Evolutionary conservation across 768 basidiomycete species (phyloP).

Genomic region (Coprinellus aureogranulatus): DNA sequence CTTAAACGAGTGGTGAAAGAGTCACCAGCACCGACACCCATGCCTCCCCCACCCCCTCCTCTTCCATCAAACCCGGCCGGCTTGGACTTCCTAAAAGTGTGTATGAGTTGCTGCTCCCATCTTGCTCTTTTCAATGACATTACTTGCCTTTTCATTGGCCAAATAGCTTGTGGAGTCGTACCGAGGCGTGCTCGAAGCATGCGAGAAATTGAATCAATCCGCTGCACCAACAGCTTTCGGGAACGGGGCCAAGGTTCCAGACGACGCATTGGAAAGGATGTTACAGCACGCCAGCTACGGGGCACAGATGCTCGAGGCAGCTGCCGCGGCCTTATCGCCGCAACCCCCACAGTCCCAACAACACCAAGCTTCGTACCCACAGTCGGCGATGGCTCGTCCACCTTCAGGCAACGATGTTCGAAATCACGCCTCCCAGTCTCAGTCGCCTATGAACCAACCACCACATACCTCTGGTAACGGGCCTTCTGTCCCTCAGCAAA

Average conservation of each 20-base stretch:
- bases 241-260: constrained; percentile 12
- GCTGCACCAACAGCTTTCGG: constrained; percentile 11
- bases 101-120: constrained; percentile 9
- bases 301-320: constrained; percentile 47
- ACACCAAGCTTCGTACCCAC: constrained; percentile 8
- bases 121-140: not conserved
- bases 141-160: constrained; percentile 1
- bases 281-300: constrained; percentile 42
- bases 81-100: constrained; percentile 30
- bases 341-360: constrained; percentile 12
- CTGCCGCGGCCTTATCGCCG: constrained; percentile 11
- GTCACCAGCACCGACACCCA: constrained; percentile 5
- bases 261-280: constrained; percentile 40
- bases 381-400: constrained; percentile 2
- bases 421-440: constrained; percentile 7
- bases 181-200: constrained; percentile 29
- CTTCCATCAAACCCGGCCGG: constrained; percentile 12
- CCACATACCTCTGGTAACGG: not conserved
- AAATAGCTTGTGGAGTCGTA: constrained; percentile 26
- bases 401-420: constrained; percentile 2
- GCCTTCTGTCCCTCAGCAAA: constrained; percentile 3
- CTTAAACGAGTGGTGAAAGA: constrained; percentile 3
- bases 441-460: not conserved
- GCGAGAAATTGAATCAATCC: constrained; percentile 14
- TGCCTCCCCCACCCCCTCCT: constrained; percentile 8